Percentiles rank a stretch among this genome's conserved stretches.
Evolutionary conservation across 345 rosid genomes (phyloP).

Genomic region (Eucalyptus curtisii): DNA sequence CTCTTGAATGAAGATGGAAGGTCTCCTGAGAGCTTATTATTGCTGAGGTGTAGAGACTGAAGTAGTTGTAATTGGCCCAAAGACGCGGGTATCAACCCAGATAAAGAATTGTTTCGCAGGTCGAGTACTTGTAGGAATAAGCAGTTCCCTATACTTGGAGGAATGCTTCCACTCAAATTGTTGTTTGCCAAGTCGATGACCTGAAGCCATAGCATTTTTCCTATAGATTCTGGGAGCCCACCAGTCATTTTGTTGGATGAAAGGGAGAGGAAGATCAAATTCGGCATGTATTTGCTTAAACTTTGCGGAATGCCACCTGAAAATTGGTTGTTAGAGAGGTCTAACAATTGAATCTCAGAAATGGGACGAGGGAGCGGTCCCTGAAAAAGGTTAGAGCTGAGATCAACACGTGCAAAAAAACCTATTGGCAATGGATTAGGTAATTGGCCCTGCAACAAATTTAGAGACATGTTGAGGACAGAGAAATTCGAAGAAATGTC

Average conservation of each 20-base stretch:
- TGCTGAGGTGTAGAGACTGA: slow-evolving; percentile 5
- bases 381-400: slow-evolving; percentile 13
- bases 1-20: slow-evolving; percentile 15
- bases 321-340: slow-evolving; percentile 17
- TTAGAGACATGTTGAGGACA: slow-evolving; percentile 13
- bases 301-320: slow-evolving; percentile 8
- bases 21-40: slow-evolving; percentile 12
- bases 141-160: slow-evolving; percentile 5
- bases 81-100: slow-evolving; percentile 11
- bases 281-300: slow-evolving; percentile 5
- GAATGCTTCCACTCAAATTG: slow-evolving; percentile 17
- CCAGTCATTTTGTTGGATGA: slow-evolving; percentile 16
- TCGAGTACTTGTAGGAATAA: slow-evolving; percentile 7
- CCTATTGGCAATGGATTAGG: neutral
- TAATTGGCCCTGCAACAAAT: slow-evolving; percentile 8
- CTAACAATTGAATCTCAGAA: slow-evolving; percentile 2
- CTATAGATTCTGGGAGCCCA: slow-evolving; percentile 13
- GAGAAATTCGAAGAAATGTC: slow-evolving; percentile 12
- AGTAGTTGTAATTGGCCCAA: slow-evolving; percentile 10
- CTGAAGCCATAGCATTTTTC: slow-evolving; percentile 1
- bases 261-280: slow-evolving; percentile 6
- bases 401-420: slow-evolving; percentile 9
- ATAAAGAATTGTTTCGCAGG: slow-evolving; percentile 15
- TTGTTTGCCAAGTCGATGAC: slow-evolving; percentile 23
- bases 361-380: slow-evolving; percentile 8